A percentile compares a stretch with the other conserved stretches of the same genome.
These are phyloP conservation scores for Picochlorum sp. DNA, from an alignment of 139 green algal genomes.

Conservation along the genomic window DNA sequence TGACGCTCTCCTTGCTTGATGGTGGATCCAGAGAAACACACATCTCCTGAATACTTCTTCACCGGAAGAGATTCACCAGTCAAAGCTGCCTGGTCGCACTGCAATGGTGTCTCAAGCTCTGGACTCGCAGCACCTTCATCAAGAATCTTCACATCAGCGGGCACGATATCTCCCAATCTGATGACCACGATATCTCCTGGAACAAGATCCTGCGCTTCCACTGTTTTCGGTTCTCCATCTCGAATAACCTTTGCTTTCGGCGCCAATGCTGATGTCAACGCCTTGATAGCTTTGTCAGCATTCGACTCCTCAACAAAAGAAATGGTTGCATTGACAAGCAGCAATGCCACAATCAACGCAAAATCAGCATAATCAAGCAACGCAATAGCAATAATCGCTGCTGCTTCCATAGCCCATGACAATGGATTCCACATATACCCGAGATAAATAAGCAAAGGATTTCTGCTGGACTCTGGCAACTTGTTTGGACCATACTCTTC, in stretches of 20 bases:
- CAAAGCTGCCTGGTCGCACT: conserved; percentile 75
- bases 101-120: conserved; percentile 54
- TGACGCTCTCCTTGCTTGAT: conserved; percentile 84
- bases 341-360: conserved; percentile 43
- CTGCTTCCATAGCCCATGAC: conserved; percentile 74
- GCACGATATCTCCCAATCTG: conserved; percentile 70
- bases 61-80: conserved; percentile 81
- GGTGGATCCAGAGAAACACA: conserved; percentile 69
- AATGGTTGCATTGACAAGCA: conserved; percentile 64
- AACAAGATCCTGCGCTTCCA: conserved; percentile 57
- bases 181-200: conserved; percentile 74
- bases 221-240: conserved; percentile 39
- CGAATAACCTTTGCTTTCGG: conserved; percentile 56
- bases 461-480: conserved; percentile 58
- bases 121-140: conserved; percentile 21
- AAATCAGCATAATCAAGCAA: conserved; percentile 77
- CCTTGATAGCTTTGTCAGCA: conserved; percentile 74
- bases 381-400: conserved; percentile 73
- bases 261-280: conserved; percentile 61
- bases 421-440: conserved; percentile 73
- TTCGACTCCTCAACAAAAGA: conserved; percentile 66
- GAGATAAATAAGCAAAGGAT: conserved; percentile 43
- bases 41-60: conserved; percentile 72
- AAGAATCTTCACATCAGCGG: conserved; percentile 80
- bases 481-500: conserved; percentile 70